These are phyloP conservation scores for Skeletonema menzelii DNA, from an alignment of 108 stramenopile genomes.

Conservation along the genomic window DNA sequence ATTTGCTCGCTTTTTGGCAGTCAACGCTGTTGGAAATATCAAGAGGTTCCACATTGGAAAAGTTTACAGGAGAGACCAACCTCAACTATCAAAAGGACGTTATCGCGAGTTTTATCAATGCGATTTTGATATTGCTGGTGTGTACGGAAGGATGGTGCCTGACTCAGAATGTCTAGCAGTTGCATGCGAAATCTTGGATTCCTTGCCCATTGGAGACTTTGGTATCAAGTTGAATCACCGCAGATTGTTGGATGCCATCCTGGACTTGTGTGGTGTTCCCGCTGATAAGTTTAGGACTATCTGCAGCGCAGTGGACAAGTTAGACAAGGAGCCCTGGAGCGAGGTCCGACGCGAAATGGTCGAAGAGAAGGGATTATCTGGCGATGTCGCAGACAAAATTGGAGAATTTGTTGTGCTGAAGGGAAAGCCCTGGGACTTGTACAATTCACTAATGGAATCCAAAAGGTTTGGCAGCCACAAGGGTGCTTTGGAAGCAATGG, in stretches of 20 bases:
- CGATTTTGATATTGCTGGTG: slow-evolving; percentile 90
- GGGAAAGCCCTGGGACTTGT: slow-evolving; percentile 72
- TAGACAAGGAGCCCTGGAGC: slow-evolving; percentile 90
- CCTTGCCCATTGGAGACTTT: slow-evolving; percentile 89
- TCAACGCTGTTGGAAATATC: slow-evolving; percentile 86
- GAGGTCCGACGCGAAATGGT: slow-evolving; percentile 84
- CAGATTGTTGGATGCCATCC: slow-evolving; percentile 83
- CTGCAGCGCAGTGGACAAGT: slow-evolving; percentile 92
- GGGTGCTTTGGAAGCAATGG: slow-evolving; percentile 77
- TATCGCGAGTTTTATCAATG: slow-evolving; percentile 96
- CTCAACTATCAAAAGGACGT: slow-evolving; percentile 72
- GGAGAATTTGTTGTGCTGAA: slow-evolving; percentile 81
- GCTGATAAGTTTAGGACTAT: slow-evolving; percentile 88
- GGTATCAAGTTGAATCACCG: slow-evolving; percentile 91
- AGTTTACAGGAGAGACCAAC: slow-evolving; percentile 91
- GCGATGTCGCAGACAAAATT: slow-evolving; percentile 82
- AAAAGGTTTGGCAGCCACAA: slow-evolving; percentile 75
- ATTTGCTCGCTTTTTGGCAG: slow-evolving; percentile 89
- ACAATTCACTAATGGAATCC: slow-evolving; percentile 52
- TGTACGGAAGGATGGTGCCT: slow-evolving; percentile 80
- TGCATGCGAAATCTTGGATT: slow-evolving; percentile 82
- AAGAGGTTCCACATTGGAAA: slow-evolving; percentile 92
- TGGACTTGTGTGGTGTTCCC: slow-evolving; percentile 90
- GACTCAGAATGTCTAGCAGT: slow-evolving; percentile 88
- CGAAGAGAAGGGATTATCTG: slow-evolving; percentile 85